Evolutionary conservation across 768 basidiomycete species (phyloP).

Genomic region (Phanerochaete carnosa): DNA sequence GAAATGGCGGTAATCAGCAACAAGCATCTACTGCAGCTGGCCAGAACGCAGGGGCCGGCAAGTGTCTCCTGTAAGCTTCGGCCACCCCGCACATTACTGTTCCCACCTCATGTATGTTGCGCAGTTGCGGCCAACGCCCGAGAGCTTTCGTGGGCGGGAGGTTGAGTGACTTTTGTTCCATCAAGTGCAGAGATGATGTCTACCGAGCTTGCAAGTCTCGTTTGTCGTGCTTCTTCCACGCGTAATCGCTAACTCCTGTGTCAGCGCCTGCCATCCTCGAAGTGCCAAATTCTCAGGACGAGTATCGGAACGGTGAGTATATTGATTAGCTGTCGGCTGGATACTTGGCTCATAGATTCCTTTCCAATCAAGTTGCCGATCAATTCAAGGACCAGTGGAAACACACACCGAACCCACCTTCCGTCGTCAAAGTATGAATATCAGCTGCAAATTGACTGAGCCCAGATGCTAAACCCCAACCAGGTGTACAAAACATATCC

Average conservation of each 20-base stretch:
- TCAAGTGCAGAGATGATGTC: conserved; percentile 13
- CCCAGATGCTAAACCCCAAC: background rate
- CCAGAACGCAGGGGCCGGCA: background rate
- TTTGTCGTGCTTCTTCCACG: background rate
- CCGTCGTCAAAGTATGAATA: background rate
- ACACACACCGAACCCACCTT: conserved; percentile 1
- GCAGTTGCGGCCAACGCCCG: conserved; percentile 18
- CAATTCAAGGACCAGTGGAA: conserved; percentile 21
- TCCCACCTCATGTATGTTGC: background rate
- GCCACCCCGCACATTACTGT: background rate
- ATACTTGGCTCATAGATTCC: background rate
- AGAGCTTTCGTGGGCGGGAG: conserved; percentile 15
- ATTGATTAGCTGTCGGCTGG: background rate
- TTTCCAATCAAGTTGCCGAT: conserved; percentile 9
- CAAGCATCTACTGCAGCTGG: background rate
- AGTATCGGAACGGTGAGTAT: conserved; percentile 12
- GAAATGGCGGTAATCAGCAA: background rate
- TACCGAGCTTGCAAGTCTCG: background rate
- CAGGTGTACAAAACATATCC: conserved; percentile 8
- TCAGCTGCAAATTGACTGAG: background rate
- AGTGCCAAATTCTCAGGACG: background rate
- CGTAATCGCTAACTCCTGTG: background rate
- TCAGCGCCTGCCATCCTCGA: background rate
- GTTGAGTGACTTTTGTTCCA: conserved; percentile 24
- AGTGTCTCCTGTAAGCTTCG: background rate